phyloP scores from a whole-genome alignment of 1,284 basidiomycete genomes.

The Malassezia pachydermatis region DNA sequence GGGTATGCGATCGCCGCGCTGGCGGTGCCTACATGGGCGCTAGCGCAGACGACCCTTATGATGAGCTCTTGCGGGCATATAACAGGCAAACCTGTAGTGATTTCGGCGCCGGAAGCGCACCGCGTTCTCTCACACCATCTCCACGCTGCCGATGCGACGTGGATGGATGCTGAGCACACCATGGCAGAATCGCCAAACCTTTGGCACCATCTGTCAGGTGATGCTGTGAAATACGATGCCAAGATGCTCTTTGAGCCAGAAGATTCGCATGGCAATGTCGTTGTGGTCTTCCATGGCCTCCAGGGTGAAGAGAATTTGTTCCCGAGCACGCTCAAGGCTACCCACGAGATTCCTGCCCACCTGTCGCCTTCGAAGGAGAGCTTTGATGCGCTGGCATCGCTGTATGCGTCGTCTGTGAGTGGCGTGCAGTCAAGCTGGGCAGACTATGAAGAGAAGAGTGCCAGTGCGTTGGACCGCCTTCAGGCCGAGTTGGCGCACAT shows the following conservation, averaged over 20 bases:
- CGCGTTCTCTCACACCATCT: constrained; percentile 15
- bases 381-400: constrained; percentile 5
- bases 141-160: background rate
- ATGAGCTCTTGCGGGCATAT: background rate
- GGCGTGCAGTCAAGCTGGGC: constrained; percentile 1
- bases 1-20: constrained; percentile 9
- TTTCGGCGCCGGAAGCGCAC: constrained; percentile 5
- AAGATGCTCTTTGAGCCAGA: constrained; percentile 9
- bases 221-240: constrained; percentile 9
- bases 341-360: constrained; percentile 3
- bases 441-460: background rate
- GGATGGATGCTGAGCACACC: background rate
- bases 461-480: background rate
- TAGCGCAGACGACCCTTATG: constrained; percentile 6
- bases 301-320: constrained; percentile 3
- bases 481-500: background rate
- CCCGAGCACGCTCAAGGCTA: constrained; percentile 4
- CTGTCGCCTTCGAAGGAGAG: background rate
- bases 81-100: background rate
- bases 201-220: constrained; percentile 15
- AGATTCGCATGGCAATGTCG: background rate
- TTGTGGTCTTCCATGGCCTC: constrained; percentile 8
- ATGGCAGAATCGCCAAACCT: background rate
- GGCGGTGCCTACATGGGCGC: constrained; percentile 1
- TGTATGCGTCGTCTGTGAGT: constrained; percentile 1